Evolutionary conservation across 2,329 filamentous ascomycete species (phyloP).

Genomic region (Botryosphaeria agaves): DNA sequence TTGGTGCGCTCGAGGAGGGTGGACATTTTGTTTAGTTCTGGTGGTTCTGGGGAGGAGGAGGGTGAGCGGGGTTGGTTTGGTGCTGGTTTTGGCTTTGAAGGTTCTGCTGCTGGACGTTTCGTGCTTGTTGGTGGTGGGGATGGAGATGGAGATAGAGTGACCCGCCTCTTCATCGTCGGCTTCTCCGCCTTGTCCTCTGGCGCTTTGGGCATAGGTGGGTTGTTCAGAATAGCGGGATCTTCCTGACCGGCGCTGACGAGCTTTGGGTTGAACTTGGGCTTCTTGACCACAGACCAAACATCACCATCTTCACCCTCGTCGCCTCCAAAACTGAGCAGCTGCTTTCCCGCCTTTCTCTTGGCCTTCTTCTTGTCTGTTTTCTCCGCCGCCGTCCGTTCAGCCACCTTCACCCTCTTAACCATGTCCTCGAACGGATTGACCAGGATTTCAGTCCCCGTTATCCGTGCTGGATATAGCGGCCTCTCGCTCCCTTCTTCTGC

Average conservation of each 20-base stretch:
- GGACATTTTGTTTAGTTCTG: constrained; percentile 4
- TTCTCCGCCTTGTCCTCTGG: constrained; percentile 6
- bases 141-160: constrained; percentile 5
- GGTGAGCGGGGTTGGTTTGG: constrained; percentile 9
- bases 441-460: constrained; percentile 56
- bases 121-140: constrained; percentile 4
- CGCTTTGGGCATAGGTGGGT: constrained; percentile 8
- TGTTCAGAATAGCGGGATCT: constrained; percentile 8
- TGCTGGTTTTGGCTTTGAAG: constrained; percentile 2
- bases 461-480: constrained; percentile 70
- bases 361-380: constrained; percentile 25
- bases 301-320: constrained; percentile 43
- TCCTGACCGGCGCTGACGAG: constrained; percentile 37
- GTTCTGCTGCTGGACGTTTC: neutral
- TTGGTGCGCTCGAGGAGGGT: constrained; percentile 51
- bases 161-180: constrained; percentile 2
- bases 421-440: constrained; percentile 74
- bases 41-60: constrained; percentile 16
- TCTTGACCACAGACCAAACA: constrained; percentile 44
- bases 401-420: constrained; percentile 47
- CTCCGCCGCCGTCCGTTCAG: constrained; percentile 23
- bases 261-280: constrained; percentile 62
- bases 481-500: constrained; percentile 59
- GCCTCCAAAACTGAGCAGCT: constrained; percentile 56
- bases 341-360: constrained; percentile 60